Conservation (phyloP, 2,329 filamentous ascomycete genomes). For the Graphiopsis chlorocephala region DNA sequence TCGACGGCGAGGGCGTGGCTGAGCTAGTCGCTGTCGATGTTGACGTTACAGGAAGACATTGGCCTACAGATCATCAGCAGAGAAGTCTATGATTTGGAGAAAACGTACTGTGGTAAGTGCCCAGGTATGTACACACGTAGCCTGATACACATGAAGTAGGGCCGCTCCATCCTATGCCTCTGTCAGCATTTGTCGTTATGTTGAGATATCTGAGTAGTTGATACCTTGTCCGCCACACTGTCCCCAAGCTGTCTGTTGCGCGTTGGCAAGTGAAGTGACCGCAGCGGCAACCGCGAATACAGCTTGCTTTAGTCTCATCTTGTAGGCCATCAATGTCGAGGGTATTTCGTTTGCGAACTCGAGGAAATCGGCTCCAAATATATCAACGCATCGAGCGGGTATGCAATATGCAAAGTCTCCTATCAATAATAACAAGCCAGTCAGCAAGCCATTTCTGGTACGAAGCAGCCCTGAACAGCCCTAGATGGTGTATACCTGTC, state of each 20-base stretch:
- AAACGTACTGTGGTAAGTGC: not conserved
- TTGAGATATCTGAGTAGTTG: not conserved
- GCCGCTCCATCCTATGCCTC: not conserved
- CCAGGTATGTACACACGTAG: not conserved
- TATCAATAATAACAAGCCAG: not conserved
- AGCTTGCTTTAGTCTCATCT: not conserved
- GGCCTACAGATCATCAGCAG: not conserved
- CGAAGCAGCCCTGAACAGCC: not conserved
- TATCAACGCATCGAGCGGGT: not conserved
- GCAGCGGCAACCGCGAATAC: not conserved
- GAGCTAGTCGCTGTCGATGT: not conserved
- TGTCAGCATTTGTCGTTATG: not conserved
- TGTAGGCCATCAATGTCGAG: not conserved
- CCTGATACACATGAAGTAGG: not conserved
- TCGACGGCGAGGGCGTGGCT: no score
- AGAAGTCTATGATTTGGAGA: not conserved
- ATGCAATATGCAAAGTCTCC: not conserved
- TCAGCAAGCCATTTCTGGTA: not conserved
- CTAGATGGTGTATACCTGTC: not conserved
- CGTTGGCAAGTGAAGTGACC: not conserved
- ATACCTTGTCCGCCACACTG: conserved; percentile 2
- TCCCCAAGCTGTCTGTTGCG: conserved; percentile 10
- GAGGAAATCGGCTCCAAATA: not conserved
- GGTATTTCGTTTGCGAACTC: not conserved
- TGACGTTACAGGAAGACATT: not conserved